phyloP scores from a whole-genome alignment of 352 stramenopile species.

The Phytophthora parvispora region DNA sequence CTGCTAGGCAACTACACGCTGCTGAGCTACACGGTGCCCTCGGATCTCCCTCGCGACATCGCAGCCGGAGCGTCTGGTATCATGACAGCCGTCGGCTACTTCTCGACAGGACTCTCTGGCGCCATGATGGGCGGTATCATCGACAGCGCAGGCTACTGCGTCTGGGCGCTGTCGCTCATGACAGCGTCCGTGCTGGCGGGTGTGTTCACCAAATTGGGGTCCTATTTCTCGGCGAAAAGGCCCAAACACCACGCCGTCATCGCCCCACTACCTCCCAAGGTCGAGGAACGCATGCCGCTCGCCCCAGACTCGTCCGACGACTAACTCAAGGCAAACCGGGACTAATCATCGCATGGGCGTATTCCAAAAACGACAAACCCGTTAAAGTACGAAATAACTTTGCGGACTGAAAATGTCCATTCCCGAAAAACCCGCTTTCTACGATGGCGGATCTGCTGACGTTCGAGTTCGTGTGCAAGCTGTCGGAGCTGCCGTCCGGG shows the following conservation, averaged over 20 bases:
- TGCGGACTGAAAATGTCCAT: conserved; percentile 4
- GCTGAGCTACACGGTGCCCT: conserved; percentile 69
- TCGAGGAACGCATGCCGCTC: conserved; percentile 13
- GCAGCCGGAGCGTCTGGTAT: conserved; percentile 59
- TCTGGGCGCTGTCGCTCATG: conserved; percentile 66
- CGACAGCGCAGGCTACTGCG: conserved; percentile 44
- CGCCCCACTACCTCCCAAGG: conserved; percentile 46
- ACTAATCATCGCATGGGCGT: conserved; percentile 12
- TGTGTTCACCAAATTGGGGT: conserved; percentile 57
- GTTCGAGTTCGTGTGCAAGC: conserved; percentile 79
- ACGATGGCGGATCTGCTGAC: conserved; percentile 46
- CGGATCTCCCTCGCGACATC: conserved; percentile 67
- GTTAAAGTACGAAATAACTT: conserved; percentile 18
- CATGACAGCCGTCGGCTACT: conserved; percentile 67
- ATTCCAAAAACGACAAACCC: not conserved
- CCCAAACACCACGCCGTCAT: conserved; percentile 40
- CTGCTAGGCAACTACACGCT: conserved; percentile 74
- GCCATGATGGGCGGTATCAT: conserved; percentile 62
- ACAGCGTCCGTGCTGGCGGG: conserved; percentile 55
- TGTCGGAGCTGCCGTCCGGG: conserved; percentile 64
- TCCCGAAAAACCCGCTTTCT: not conserved
- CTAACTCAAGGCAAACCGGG: not conserved
- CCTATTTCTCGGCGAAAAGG: conserved; percentile 57
- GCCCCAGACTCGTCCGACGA: conserved; percentile 3
- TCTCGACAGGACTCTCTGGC: conserved; percentile 47